These are phyloP conservation scores for Aspergillus baeticus DNA, from an alignment of 495 filamentous ascomycete genomes.

Conservation along the genomic window DNA sequence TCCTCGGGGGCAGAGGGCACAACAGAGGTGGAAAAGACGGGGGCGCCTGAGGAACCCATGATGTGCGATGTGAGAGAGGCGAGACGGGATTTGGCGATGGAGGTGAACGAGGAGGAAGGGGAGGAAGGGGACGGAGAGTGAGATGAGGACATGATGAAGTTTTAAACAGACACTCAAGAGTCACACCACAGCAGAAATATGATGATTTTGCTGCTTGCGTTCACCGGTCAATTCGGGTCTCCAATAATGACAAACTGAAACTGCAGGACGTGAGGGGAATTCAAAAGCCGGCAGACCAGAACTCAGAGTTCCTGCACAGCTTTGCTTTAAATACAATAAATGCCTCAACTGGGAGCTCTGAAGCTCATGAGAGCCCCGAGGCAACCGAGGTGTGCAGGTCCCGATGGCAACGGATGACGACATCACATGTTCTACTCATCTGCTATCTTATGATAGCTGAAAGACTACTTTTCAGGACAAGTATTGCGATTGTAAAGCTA, in stretches of 20 bases:
- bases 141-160: conserved; percentile 21
- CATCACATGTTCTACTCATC: conserved; percentile 2
- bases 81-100: conserved; percentile 36
- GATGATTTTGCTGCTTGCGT: conserved; percentile 22
- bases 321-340: conserved; percentile 6
- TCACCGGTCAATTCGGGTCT: conserved; percentile 21
- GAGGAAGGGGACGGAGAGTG: conserved; percentile 21
- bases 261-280: conserved; percentile 1
- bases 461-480: not conserved
- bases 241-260: not conserved
- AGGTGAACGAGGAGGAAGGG: conserved; percentile 22
- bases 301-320: not conserved
- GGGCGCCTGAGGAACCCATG: conserved; percentile 46
- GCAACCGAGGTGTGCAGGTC: not conserved
- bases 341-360: not conserved
- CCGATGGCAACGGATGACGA: conserved; percentile 4
- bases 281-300: not conserved
- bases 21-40: conserved; percentile 72
- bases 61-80: conserved; percentile 44
- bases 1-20: conserved; percentile 94
- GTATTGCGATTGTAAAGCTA: not conserved
- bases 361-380: conserved; percentile 1
- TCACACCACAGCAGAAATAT: conserved; percentile 20
- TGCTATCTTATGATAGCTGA: not conserved
- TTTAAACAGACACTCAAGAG: conserved; percentile 6